Percentiles rank a stretch among this genome's conserved stretches.
These are phyloP conservation scores for Hura crepitans DNA, from an alignment of 441 rosid genomes.

Conservation along the genomic window DNA sequence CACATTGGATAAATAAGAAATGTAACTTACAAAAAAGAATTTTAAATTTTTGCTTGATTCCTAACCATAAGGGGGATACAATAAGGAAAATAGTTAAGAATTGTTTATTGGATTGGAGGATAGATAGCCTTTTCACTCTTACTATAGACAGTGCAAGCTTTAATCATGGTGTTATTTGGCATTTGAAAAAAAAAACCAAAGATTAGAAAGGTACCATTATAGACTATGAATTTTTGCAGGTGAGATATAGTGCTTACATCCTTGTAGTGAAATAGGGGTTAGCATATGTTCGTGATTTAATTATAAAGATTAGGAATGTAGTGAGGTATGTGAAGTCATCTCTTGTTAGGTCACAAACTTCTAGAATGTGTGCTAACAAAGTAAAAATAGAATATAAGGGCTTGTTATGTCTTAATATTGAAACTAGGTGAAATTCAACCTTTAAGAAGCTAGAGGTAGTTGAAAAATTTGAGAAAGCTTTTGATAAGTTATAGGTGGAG, in stretches of 20 bases:
- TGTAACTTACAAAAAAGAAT: no score
- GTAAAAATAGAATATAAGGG: neutral
- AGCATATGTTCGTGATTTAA: neutral
- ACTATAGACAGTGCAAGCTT: neutral
- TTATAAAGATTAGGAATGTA: neutral
- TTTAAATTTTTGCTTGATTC: neutral
- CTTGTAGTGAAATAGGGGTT: neutral
- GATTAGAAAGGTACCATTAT: neutral
- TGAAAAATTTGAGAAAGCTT: slow-evolving; percentile 5
- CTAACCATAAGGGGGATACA: neutral
- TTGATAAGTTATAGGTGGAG: neutral
- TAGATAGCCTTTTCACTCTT: neutral
- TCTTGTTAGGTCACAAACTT: neutral
- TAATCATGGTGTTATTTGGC: neutral
- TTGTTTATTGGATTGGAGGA: slow-evolving; percentile 5
- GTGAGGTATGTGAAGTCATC: slow-evolving; percentile 1
- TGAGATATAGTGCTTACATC: neutral
- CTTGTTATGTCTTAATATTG: slow-evolving; percentile 2
- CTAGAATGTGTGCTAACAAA: neutral
- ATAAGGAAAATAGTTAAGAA: neutral
- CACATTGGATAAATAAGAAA: no score
- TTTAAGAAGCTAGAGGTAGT: slow-evolving; percentile 6
- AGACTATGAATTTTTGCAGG: neutral
- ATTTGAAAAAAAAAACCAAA: neutral
- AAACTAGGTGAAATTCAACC: slow-evolving; percentile 14